Evolutionary conservation across 768 basidiomycete species (phyloP).

Genomic region (Lactarius indigo): DNA sequence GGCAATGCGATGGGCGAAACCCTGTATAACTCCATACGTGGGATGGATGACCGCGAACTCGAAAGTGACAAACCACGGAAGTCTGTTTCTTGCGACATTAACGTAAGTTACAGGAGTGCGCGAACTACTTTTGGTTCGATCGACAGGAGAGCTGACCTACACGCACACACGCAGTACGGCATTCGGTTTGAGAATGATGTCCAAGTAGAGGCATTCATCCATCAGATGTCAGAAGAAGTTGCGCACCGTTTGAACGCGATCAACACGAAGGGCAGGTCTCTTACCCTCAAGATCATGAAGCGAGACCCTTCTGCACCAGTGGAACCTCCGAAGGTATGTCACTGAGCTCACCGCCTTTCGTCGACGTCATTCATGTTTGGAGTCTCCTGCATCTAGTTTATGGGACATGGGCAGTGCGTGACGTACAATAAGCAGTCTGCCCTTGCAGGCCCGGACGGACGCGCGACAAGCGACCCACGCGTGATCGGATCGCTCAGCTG

Average conservation of each 20-base stretch:
- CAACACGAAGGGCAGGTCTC: slow-evolving; percentile 63
- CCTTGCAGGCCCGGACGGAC: slow-evolving; percentile 55
- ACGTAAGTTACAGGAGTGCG: slow-evolving; percentile 50
- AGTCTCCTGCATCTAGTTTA: slow-evolving; percentile 50
- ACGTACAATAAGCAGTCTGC: slow-evolving; percentile 71
- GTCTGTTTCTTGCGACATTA: slow-evolving; percentile 92
- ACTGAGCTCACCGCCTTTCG: background rate
- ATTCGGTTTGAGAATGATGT: slow-evolving; percentile 85
- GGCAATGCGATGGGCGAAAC: slow-evolving; percentile 83
- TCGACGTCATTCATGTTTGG: slow-evolving; percentile 8
- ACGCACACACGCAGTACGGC: slow-evolving; percentile 64
- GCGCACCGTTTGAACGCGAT: slow-evolving; percentile 64
- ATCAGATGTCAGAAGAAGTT: slow-evolving; percentile 75
- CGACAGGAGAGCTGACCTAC: slow-evolving; percentile 4
- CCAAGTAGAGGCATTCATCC: slow-evolving; percentile 77
- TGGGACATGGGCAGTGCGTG: slow-evolving; percentile 88
- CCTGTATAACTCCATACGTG: slow-evolving; percentile 78
- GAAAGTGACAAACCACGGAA: slow-evolving; percentile 85
- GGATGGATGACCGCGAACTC: slow-evolving; percentile 75
- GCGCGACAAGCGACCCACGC: slow-evolving; percentile 67
- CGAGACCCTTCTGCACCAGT: slow-evolving; percentile 81
- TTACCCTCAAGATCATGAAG: slow-evolving; percentile 88
- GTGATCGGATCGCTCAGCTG: slow-evolving; percentile 76
- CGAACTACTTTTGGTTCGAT: slow-evolving; percentile 11
- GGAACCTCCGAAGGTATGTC: slow-evolving; percentile 81